Conservation (phyloP, 2,329 filamentous ascomycete genomes). For the Tricladium varicosporioides region DNA sequence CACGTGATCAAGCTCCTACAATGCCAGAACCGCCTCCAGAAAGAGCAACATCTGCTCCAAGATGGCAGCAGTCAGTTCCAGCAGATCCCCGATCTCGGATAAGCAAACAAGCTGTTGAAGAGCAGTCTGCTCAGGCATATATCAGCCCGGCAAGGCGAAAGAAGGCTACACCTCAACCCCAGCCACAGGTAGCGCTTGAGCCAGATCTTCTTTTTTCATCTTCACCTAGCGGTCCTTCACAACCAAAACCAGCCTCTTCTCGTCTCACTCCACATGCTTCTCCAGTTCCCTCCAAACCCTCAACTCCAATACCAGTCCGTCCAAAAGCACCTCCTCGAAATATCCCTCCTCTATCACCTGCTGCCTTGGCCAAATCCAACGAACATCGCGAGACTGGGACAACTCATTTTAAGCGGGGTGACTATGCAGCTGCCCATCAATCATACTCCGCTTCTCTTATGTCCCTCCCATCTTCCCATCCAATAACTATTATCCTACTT, state of each 20-base stretch:
- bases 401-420: constrained; percentile 88
- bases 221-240: constrained; percentile 29
- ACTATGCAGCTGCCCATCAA: constrained; percentile 82
- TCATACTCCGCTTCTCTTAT: constrained; percentile 77
- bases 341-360: constrained; percentile 64
- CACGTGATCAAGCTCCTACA: constrained; percentile 50
- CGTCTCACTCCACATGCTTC: constrained; percentile 36
- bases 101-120: constrained; percentile 71
- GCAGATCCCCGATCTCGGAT: constrained; percentile 59
- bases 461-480: constrained; percentile 74
- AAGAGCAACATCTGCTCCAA: constrained; percentile 48
- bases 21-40: constrained; percentile 42
- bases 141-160: constrained; percentile 82
- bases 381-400: constrained; percentile 77
- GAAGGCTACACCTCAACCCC: constrained; percentile 48
- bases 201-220: constrained; percentile 67
- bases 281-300: constrained; percentile 42
- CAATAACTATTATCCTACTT: constrained; percentile 81
- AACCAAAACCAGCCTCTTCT: constrained; percentile 32
- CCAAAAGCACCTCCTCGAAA: constrained; percentile 47
- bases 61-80: constrained; percentile 54
- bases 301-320: constrained; percentile 42
- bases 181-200: constrained; percentile 44
- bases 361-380: constrained; percentile 72
- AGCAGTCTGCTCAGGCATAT: constrained; percentile 80